Evolutionary conservation across 1,284 basidiomycete genomes (phyloP), one percentile per base, ranked within the genome.

Genomic region (Xerocomus nothofagi): DNA sequence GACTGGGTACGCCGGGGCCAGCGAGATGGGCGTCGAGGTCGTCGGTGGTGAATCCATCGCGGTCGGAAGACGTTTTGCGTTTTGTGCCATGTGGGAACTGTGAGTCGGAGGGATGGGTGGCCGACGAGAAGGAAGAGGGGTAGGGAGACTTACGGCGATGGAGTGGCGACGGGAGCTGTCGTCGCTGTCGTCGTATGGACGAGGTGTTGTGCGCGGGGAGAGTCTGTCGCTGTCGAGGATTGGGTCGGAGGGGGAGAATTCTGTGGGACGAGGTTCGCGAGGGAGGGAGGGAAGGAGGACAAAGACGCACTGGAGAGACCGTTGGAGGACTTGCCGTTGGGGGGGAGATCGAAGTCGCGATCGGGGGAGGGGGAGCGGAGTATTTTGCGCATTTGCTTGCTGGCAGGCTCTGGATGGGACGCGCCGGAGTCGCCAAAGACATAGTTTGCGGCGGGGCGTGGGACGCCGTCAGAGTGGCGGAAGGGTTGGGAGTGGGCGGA

Each of bases 1-100:
- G 68, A 52, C 78, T 81, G 17, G 80, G 77, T 40, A 84, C 70
- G 32, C 85, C 86, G 51, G 83, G 81, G n/a, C 86, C 86, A 36
- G 78, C 73, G 48, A 88, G 72, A 53, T 80, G 80, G n/a, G 80
- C 71, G 62, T 87, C 86, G 47, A 77, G 70, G 54, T 86, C 85
- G 57, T 83, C 81, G 44, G 74, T 73, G 31, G 78, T 71, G 26
- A 78, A 71, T 29, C 69, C 66, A 50, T 72, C 71, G 54, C 81
- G 77, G 74, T 89, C 87, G 55, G 74, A 72, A 33, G 88, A 87
- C 73, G 89, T 84, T 72, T 92, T 92, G 57, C 88, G 80, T 69
- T 91, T 91, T 50, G 79, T 82, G 52, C 88, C 86, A 62, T 81
- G 80, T 38, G 75, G 71, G 14, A 72, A 59, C 8, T 71, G 69